A percentile compares a stretch with the other conserved stretches of the same genome.
Conservation (phyloP, 495 filamentous ascomycete genomes). For the Hypomontagnella submonticulosa region DNA sequence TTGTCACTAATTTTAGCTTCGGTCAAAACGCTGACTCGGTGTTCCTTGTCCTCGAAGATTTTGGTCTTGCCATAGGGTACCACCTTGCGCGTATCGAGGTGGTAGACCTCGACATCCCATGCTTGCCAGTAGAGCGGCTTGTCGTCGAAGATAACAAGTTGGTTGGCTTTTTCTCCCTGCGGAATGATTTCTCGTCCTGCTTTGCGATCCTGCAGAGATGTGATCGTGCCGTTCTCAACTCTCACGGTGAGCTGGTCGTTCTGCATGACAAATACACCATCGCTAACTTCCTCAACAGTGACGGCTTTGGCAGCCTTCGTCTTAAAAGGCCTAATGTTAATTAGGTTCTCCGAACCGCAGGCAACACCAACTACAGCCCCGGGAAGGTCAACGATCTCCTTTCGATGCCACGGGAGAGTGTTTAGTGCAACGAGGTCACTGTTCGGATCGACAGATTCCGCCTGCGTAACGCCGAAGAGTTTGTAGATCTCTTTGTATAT, state of each 20-base stretch:
- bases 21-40: conserved; percentile 81
- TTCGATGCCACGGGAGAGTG: conserved; percentile 84
- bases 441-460: conserved; percentile 46
- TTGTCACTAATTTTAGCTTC: conserved; percentile 86
- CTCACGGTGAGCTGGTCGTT: conserved; percentile 79
- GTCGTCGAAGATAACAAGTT: conserved; percentile 96
- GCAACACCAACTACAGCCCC: conserved; percentile 57
- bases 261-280: conserved; percentile 79
- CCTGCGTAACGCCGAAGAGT: conserved; percentile 69
- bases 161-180: conserved; percentile 83
- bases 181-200: conserved; percentile 80
- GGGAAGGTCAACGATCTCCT: conserved; percentile 74
- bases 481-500: conserved; percentile 75
- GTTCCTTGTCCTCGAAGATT: conserved; percentile 76
- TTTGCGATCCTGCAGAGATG: conserved; percentile 79
- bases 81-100: conserved; percentile 85
- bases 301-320: conserved; percentile 59
- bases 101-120: conserved; percentile 98
- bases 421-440: conserved; percentile 71
- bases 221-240: conserved; percentile 79
- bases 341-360: conserved; percentile 58
- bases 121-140: conserved; percentile 99
- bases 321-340: conserved; percentile 63
- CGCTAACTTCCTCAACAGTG: conserved; percentile 69
- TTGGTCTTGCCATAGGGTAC: conserved; percentile 71